A percentile compares a stretch with the other conserved stretches of the same genome.
Conservation (phyloP, 108 stramenopile genomes). For the Nitzschia sp. region DNA sequence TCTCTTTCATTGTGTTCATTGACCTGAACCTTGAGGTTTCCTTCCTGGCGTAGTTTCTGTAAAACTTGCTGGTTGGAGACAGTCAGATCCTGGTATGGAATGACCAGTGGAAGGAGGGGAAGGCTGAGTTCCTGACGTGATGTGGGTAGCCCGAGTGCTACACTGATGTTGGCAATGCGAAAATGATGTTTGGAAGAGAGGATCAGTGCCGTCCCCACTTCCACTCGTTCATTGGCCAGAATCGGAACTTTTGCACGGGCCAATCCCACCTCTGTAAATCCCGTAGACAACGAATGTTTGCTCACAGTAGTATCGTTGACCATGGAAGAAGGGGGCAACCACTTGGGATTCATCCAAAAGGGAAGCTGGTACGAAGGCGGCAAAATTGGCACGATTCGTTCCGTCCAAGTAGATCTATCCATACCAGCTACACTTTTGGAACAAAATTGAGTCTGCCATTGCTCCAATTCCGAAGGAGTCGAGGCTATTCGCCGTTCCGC, state of each 20-base stretch:
- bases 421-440: conserved; percentile 39
- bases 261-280: conserved; percentile 3
- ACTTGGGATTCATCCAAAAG: conserved; percentile 10
- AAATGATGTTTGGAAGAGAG: conserved; percentile 6
- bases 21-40: conserved; percentile 16
- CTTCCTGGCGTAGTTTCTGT: conserved; percentile 1
- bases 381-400: conserved; percentile 31
- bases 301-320: no score
- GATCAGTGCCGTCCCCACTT: conserved; percentile 30
- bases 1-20: conserved; percentile 11
- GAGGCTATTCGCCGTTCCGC: not conserved
- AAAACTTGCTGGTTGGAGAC: conserved; percentile 10
- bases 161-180: not conserved
- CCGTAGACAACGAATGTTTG: no score
- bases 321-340: conserved; percentile 19
- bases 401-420: conserved; percentile 40
- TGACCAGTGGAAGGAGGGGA: conserved; percentile 18
- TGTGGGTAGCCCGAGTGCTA: no score
- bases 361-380: conserved; percentile 5
- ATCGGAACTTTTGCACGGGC: conserved; percentile 26
- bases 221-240: conserved; percentile 22
- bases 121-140: no score
- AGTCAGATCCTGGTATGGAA: conserved; percentile 32
- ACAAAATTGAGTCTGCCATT: conserved; percentile 25
- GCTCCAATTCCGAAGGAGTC: not conserved